Conservation (phyloP, 2,329 filamentous ascomycete species). For the Pyrenophora graminea region DNA sequence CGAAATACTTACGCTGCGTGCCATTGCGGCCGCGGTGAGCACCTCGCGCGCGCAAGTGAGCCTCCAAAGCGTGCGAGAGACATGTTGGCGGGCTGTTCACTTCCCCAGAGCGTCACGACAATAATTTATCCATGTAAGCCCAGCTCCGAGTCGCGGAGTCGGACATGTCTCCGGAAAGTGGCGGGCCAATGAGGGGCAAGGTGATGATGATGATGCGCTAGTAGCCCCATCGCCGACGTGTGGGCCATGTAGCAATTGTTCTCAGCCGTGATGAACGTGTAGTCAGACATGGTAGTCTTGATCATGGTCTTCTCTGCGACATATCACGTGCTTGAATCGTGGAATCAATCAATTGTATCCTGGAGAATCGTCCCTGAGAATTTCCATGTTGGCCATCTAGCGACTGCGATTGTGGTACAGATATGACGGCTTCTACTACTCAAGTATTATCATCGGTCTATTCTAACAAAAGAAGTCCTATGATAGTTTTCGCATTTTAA, state of each 20-base stretch:
- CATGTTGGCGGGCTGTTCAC: constrained; percentile 34
- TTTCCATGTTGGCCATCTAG: too few species aligned
- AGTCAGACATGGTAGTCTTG: too few species aligned
- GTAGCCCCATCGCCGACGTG: neutral
- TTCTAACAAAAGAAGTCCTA: too few species aligned
- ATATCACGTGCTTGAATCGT: too few species aligned
- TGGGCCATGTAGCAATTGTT: neutral
- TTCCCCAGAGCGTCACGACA: constrained; percentile 15
- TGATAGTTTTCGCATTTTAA: too few species aligned
- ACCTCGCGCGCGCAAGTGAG: constrained; percentile 38
- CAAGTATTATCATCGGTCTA: too few species aligned
- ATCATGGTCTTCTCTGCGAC: neutral
- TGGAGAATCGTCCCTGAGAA: too few species aligned
- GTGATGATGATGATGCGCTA: constrained; percentile 15
- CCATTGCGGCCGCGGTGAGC: constrained; percentile 39
- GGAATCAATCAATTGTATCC: too few species aligned
- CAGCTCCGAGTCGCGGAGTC: constrained; percentile 27
- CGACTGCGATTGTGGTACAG: too few species aligned
- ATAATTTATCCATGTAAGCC: constrained; percentile 36
- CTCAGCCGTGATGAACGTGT: neutral
- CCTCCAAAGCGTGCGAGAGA: constrained; percentile 43
- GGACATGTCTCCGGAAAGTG: constrained; percentile 14
- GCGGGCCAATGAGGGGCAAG: constrained; percentile 26
- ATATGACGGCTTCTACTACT: too few species aligned
- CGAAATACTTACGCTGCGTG: constrained; percentile 33